Conservation (phyloP, 768 basidiomycete genomes). For the Kondoa malvinella region DNA sequence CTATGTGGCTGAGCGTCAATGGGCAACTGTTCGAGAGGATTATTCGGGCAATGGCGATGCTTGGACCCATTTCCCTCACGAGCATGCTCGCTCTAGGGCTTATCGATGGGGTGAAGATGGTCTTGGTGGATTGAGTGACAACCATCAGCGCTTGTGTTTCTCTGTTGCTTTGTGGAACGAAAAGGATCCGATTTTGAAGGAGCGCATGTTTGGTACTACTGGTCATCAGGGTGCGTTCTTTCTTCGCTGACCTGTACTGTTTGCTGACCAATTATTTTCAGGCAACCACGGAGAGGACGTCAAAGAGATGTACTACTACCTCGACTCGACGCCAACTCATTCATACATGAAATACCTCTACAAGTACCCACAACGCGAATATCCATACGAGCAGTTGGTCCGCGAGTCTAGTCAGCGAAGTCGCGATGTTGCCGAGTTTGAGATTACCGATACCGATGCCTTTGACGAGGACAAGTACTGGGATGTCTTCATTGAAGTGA, state of each 20-base stretch:
- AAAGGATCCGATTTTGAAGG: constrained; percentile 83
- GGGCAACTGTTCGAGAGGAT: constrained; percentile 89
- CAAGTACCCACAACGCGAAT: constrained; percentile 87
- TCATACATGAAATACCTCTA: constrained; percentile 99
- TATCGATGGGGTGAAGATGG: constrained; percentile 99
- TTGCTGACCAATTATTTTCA: constrained; percentile 11
- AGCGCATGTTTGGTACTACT: constrained; percentile 87
- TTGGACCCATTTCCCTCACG: constrained; percentile 88
- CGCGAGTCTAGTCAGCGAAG: constrained; percentile 62
- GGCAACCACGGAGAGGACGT: constrained; percentile 99
- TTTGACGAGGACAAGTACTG: constrained; percentile 91
- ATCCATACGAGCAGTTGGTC: constrained; percentile 86
- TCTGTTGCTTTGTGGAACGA: constrained; percentile 87
- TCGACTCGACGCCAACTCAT: constrained; percentile 95
- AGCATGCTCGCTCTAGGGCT: constrained; percentile 76
- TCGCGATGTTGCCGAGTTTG: constrained; percentile 76
- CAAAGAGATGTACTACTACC: constrained; percentile 96
- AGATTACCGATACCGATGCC: constrained; percentile 76
- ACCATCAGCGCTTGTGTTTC: constrained; percentile 85
- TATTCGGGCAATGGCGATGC: constrained; percentile 76
- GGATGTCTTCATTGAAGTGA: constrained; percentile 94
- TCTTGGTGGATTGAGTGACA: constrained; percentile 90
- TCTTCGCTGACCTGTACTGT: constrained; percentile 4
- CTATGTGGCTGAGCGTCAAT: constrained; percentile 90
- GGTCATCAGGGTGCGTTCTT: constrained; percentile 50